A percentile compares a stretch with the other conserved stretches of the same genome.
Conservation (phyloP, 2,329 filamentous ascomycete species). For the Apiospora sp. region DNA sequence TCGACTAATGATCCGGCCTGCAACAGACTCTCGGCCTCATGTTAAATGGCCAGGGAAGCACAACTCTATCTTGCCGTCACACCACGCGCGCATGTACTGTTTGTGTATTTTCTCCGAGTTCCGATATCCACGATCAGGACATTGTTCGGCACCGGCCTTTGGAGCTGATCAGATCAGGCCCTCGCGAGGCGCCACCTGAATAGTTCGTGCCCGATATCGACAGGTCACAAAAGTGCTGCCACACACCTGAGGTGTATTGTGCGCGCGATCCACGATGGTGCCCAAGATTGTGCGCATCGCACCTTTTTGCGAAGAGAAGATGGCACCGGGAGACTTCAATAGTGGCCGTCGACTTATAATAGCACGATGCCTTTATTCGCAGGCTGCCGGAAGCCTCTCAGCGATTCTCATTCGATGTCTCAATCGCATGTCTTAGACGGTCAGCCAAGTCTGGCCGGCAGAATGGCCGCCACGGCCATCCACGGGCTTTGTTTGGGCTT, state of each 20-base stretch:
- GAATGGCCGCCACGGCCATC: conserved; percentile 17
- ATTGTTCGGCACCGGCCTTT: not conserved
- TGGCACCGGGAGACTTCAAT: not conserved
- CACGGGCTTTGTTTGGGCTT: not conserved
- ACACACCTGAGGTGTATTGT: not conserved
- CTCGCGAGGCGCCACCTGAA: not conserved
- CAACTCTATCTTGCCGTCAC: conserved; percentile 5
- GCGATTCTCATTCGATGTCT: conserved; percentile 23
- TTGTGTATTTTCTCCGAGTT: not conserved
- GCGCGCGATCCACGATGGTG: conserved; percentile 5
- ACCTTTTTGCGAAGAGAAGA: not conserved
- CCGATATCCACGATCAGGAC: not conserved
- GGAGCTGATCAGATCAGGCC: not conserved
- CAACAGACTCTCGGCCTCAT: conserved; percentile 23
- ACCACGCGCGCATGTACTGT: not conserved
- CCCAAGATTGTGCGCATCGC: not conserved
- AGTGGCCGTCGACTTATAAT: conserved; percentile 3
- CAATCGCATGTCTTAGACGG: conserved; percentile 24
- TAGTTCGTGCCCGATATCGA: conserved; percentile 9
- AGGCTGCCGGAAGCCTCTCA: conserved; percentile 19
- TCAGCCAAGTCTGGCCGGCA: conserved; percentile 8
- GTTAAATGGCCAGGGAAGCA: conserved; percentile 13
- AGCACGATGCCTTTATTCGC: conserved; percentile 11
- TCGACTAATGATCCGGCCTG: conserved; percentile 24
- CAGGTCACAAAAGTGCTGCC: not conserved